Percentiles rank a stretch among this genome's conserved stretches.
Evolutionary conservation across 768 basidiomycete species (phyloP).

Genomic region (Kwoniella sp.): DNA sequence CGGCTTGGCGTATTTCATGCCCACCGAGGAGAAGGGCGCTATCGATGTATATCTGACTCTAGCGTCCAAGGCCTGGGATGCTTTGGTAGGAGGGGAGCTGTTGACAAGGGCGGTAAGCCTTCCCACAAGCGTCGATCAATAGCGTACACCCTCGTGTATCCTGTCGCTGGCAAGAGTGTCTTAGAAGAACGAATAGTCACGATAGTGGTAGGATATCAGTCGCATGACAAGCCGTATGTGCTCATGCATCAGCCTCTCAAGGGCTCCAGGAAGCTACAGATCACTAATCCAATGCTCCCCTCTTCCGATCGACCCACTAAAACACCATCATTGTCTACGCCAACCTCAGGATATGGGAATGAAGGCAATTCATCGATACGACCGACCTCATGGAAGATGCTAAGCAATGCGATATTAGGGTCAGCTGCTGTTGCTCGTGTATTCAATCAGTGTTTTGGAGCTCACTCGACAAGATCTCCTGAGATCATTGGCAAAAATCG

Average conservation of each 20-base stretch:
- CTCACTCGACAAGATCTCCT: conserved; percentile 54
- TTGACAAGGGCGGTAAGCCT: background rate
- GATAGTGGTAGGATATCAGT: too few relatives aligned
- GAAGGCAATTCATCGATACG: conserved; percentile 53
- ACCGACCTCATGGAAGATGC: conserved; percentile 56
- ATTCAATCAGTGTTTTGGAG: background rate
- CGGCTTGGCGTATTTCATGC: background rate
- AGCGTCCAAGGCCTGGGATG: background rate
- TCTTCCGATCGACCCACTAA: conserved; percentile 45
- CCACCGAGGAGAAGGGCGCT: background rate
- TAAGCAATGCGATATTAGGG: conserved; percentile 1
- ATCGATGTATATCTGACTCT: background rate
- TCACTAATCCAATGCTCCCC: conserved; percentile 51
- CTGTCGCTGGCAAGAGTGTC: too few relatives aligned
- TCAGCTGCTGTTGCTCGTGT: background rate
- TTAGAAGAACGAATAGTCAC: too few relatives aligned
- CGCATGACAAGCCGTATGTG: too few relatives aligned
- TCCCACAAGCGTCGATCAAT: too few relatives aligned
- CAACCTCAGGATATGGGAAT: conserved; percentile 54
- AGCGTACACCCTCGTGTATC: too few relatives aligned
- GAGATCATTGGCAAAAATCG: conserved; percentile 48
- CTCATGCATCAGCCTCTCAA: conserved; percentile 14
- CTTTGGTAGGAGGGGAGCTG: background rate
- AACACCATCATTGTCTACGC: conserved; percentile 55
- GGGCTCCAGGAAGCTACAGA: conserved; percentile 56